Evolutionary conservation across 2,329 filamentous ascomycete species (phyloP).

Genomic region (Phaeophleospora eucalypticola): DNA sequence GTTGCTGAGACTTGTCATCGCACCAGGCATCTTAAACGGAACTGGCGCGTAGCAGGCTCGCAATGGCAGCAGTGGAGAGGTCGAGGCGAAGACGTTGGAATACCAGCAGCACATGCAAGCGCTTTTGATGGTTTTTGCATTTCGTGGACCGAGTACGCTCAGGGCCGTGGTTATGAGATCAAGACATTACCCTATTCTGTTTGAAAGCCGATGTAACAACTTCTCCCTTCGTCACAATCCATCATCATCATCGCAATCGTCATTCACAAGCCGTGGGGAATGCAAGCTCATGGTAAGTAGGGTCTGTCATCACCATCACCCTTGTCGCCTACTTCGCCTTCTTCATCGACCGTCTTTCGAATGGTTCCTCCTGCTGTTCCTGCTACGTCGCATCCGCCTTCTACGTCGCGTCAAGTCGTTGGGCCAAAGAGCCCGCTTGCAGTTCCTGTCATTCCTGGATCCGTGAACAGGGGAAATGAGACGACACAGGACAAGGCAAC

Average conservation of each 20-base stretch:
- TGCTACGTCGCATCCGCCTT: too few relatives aligned
- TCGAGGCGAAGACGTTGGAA: background rate
- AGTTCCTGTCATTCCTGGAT: background rate
- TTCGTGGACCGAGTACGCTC: too few relatives aligned
- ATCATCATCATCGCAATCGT: background rate
- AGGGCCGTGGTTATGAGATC: background rate
- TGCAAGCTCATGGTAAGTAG: conserved; percentile 29
- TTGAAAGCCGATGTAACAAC: background rate
- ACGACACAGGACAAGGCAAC: background rate
- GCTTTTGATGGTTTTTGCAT: too few relatives aligned
- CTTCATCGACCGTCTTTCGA: background rate
- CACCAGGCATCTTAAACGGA: conserved; percentile 1
- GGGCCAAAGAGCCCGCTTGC: background rate
- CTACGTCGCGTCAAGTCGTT: background rate
- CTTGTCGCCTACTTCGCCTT: conserved; percentile 1
- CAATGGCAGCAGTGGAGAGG: background rate
- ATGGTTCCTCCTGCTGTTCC: background rate
- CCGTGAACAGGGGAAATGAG: background rate
- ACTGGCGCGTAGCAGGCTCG: background rate
- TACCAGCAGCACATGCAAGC: too few relatives aligned
- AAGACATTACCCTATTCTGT: background rate
- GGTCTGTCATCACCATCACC: conserved; percentile 9
- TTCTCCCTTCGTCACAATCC: background rate
- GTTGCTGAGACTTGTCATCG: conserved; percentile 18
- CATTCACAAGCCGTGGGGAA: conserved; percentile 6